Percentiles rank a stretch among this genome's conserved stretches.
These are phyloP conservation scores for Cutaneotrichosporon spelunceum DNA, from an alignment of 1,284 basidiomycete species.

Conservation along the genomic window DNA sequence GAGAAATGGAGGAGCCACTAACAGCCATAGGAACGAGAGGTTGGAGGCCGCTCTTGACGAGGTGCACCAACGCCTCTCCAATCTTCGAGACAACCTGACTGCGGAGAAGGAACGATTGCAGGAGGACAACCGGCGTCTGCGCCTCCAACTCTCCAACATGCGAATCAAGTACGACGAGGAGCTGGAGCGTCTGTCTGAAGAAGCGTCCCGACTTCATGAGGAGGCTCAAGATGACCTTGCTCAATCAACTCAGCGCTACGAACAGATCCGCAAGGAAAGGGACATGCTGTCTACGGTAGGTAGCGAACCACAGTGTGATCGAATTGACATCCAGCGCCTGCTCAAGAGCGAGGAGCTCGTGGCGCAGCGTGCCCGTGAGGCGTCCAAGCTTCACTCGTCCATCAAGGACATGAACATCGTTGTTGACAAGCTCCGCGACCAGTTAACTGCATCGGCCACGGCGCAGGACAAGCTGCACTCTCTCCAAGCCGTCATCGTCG, in stretches of 20 bases:
- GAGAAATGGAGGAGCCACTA: background rate
- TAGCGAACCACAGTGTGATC: background rate
- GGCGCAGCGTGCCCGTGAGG: background rate
- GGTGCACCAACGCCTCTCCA: conserved; percentile 36
- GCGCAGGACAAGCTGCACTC: background rate
- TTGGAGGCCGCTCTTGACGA: conserved; percentile 31
- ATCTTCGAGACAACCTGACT: conserved; percentile 30
- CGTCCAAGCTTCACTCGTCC: background rate
- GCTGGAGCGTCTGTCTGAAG: conserved; percentile 16
- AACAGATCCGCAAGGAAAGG: conserved; percentile 9
- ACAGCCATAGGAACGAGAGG: conserved; percentile 19
- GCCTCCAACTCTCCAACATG: conserved; percentile 26
- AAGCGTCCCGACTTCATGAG: conserved; percentile 3
- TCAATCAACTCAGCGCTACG: conserved; percentile 5
- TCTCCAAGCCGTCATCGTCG: background rate
- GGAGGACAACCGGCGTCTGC: conserved; percentile 33
- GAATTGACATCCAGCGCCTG: conserved; percentile 10
- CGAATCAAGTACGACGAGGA: conserved; percentile 28
- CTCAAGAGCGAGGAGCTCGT: background rate
- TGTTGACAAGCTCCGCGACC: background rate
- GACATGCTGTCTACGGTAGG: conserved; percentile 11
- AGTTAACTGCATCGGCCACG: background rate
- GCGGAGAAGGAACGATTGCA: conserved; percentile 35
- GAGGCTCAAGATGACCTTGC: conserved; percentile 9
- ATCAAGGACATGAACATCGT: background rate